Base-by-base conservation (phyloP, 2,329 filamentous ascomycete species). In the Sclerotiophoma versabilis region DNA sequence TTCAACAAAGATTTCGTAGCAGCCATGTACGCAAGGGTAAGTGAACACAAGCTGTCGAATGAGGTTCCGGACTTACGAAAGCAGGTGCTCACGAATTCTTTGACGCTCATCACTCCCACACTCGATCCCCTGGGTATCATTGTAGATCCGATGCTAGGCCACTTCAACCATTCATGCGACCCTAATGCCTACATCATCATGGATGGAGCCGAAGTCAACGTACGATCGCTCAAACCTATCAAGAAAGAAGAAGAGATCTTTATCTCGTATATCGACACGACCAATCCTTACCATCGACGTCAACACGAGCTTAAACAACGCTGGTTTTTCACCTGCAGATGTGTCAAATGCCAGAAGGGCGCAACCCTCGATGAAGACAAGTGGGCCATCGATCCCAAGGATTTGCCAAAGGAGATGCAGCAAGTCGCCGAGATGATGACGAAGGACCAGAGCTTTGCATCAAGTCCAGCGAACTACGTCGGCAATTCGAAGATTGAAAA, bases 141-240 rank as follows among this genome's bases (percentile, higher is more conserved):
- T 29, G 66, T 87, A 14, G 83, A 87, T 56, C 83, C 84, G 0
- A 75, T 79, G 15, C 76, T 82, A 2, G 77, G 82, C 23, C 72
- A 80, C 14, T 76, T 85, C 36, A 88, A 88, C 57, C 86, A 89
- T 66, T 86, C 83, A 36, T 88, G 86, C 65, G 77, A 81, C 20
- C 83, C 84, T 3, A 88, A 88, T 59, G 79, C 82, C 2, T 79
- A 80, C 25, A 77, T 86, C 15, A 77, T 83, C 11, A 86, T 87
- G 72, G 83, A 87, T 52, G 80, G 83, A 17, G 73, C 79, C 3
- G 67, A 74, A 26, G 69, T 85, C 9, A 75, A 75, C 12, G 65
- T 87, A 26, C 81, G 83, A 27, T 80, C 84, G 0, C 70, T 86
- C 1, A 74, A 72, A 11, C 76, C 79, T 0, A 85, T 88, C 55